Evolutionary conservation across 139 green algal species (phyloP).

Genomic region (Chlamydomonas schloesseri): DNA sequence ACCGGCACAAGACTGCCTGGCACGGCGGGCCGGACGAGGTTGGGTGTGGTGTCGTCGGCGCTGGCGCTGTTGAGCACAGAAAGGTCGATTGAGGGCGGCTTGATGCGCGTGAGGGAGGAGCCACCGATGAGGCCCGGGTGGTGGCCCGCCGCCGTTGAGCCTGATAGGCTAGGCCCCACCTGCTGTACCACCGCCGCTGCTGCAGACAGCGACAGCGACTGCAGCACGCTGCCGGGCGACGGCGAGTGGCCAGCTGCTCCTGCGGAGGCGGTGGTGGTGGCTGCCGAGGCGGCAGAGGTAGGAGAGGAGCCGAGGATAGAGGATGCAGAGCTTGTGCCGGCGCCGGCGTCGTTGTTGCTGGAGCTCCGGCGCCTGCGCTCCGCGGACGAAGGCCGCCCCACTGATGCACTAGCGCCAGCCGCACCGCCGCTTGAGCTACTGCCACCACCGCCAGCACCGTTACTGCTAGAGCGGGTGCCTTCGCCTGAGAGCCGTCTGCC

Average conservation of each 20-base stretch:
- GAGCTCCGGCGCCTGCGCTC: not conserved
- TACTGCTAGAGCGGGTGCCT: not conserved
- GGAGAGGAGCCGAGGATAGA: not conserved
- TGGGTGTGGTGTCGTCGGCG: slow-evolving; percentile 4
- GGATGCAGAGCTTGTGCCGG: no score
- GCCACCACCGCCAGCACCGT: not conserved
- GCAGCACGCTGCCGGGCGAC: no score
- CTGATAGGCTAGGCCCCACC: no score
- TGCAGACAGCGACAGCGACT: no score
- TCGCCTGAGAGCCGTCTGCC: not conserved
- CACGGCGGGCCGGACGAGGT: not conserved
- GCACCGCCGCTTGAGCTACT: not conserved
- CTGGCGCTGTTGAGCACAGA: not conserved
- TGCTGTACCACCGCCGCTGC: no score
- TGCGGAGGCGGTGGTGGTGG: not conserved
- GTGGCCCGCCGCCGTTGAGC: not conserved
- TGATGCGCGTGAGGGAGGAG: not conserved
- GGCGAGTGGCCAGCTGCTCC: not conserved
- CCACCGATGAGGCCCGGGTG: not conserved
- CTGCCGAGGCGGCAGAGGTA: not conserved
- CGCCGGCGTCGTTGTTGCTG: no score
- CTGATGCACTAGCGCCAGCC: no score
- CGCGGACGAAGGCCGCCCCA: not conserved
- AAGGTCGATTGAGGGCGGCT: slow-evolving; percentile 25
- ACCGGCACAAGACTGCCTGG: not conserved